These are phyloP conservation scores for Inga laurina DNA, from an alignment of 306 rosid genomes.

Conservation along the genomic window DNA sequence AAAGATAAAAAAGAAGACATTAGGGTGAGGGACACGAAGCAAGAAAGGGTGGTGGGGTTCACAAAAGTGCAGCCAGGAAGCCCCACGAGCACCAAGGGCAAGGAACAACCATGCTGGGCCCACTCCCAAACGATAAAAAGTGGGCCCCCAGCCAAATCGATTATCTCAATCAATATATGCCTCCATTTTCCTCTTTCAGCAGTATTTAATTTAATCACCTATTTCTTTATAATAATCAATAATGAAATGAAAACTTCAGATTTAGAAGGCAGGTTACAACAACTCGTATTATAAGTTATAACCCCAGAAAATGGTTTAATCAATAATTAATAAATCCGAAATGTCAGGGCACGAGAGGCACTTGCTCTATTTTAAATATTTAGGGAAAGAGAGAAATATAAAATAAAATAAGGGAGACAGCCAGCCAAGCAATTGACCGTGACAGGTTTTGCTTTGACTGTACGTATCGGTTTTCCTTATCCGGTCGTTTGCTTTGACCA, in stretches of 20 bases:
- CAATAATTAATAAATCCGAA: neutral
- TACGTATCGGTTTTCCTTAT: conserved; percentile 58
- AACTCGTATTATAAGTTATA: neutral
- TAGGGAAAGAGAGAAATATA: neutral
- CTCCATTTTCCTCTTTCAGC: conserved; percentile 1
- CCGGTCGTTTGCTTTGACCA: conserved; percentile 69
- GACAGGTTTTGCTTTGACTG: conserved; percentile 75
- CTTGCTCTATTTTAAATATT: neutral
- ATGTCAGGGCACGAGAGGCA: conserved; percentile 1
- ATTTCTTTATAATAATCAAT: neutral
- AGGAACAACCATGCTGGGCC: conserved; percentile 30
- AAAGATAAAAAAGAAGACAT: neutral
- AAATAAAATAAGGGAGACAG: conserved; percentile 28
- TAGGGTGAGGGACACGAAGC: conserved; percentile 33
- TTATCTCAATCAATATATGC: conserved; percentile 22
- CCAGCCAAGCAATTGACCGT: conserved; percentile 67
- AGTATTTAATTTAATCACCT: neutral
- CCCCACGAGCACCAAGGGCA: conserved; percentile 54
- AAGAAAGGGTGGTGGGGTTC: conserved; percentile 34
- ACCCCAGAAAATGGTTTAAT: neutral
- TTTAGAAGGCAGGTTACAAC: neutral
- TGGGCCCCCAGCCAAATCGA: conserved; percentile 39
- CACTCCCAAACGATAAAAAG: neutral
- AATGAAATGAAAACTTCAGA: neutral
- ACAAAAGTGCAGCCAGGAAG: conserved; percentile 37